Base-by-base conservation (phyloP, 148 eudicot species). In the Persicaria maculosa region DNA sequence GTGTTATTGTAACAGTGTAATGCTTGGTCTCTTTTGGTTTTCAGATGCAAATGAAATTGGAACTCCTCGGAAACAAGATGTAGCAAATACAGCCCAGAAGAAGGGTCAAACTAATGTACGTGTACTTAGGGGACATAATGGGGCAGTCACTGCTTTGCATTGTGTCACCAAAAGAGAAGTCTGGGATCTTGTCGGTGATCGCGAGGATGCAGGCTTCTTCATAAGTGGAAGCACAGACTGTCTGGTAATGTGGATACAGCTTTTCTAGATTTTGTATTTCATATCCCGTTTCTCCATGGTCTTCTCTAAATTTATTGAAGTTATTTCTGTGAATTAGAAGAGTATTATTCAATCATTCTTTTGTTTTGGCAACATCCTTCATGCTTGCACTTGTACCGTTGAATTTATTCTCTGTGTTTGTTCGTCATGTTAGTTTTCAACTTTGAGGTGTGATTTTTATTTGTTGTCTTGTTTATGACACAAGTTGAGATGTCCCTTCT, bases 171-270 rank as follows among this genome's bases (percentile, higher is more conserved):
- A 86, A 84, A 92, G 94, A 89, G 98, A 95, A 89, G 99, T 95
- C 46, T 95, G 99, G 97, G 99, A 95, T 85, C 84, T 95, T 75
- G 91, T 92, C 68, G 99, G 99, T 80, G 99, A 95, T 82, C 97
- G 99, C 81, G 99, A 95, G 80, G 99, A 95, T 92, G 97, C 99
- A 48, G 99, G 99, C 54, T 95, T 92, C 83, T 90, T 92, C 69
- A 90, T 95, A 36, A 95, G 99, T 86, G 99, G 99, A 83, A 95
- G 99, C 82, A 90, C 99, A 47, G 99, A 95, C 79, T 92, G 97
- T 87, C 80, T 84, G 81, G 99, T 94, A 86, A 70, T 46, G 5
- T 47, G 40, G n/a, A 70, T 15, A 70, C 6, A 12, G 15, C 69
- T 65, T 65, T 65, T 40, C 4, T 45, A 36, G 1, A 36, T 36